Evolutionary conservation across 192 early-diverging fungal genomes (phyloP).

Genomic region (Coemansia sp.): DNA sequence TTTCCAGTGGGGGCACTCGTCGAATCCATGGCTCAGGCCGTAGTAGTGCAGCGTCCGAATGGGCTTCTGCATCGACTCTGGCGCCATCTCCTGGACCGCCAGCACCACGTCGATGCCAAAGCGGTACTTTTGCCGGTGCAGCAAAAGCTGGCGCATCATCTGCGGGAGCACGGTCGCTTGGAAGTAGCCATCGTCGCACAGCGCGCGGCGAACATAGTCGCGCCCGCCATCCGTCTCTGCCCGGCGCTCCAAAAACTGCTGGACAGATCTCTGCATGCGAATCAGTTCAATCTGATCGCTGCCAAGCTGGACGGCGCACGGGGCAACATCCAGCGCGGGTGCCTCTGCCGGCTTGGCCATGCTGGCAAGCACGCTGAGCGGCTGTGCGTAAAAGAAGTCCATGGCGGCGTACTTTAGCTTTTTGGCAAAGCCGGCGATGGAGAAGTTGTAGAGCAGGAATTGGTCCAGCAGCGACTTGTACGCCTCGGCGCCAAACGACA

Average conservation of each 20-base stretch:
- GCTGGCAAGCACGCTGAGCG: slow-evolving; percentile 63
- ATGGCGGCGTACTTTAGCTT: slow-evolving; percentile 79
- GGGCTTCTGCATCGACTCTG: slow-evolving; percentile 47
- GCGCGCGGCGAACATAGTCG: slow-evolving; percentile 25
- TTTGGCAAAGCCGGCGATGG: slow-evolving; percentile 64
- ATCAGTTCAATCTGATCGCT: slow-evolving; percentile 58
- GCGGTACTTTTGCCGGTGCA: slow-evolving; percentile 57
- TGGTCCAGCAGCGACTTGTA: slow-evolving; percentile 75
- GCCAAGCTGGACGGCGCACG: slow-evolving; percentile 30
- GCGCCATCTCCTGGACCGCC: slow-evolving; percentile 51
- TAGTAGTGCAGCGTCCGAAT: slow-evolving; percentile 63
- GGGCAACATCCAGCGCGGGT: background rate
- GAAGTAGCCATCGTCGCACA: slow-evolving; percentile 59
- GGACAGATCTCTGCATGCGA: slow-evolving; percentile 68
- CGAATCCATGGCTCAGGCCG: slow-evolving; percentile 45
- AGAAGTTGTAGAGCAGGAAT: slow-evolving; percentile 75
- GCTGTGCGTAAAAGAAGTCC: slow-evolving; percentile 83
- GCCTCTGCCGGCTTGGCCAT: slow-evolving; percentile 14
- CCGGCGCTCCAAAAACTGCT: slow-evolving; percentile 47
- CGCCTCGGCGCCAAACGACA: slow-evolving; percentile 64
- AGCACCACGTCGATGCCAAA: slow-evolving; percentile 56
- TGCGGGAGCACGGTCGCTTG: slow-evolving; percentile 47
- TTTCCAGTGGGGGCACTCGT: slow-evolving; percentile 40
- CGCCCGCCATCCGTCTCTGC: background rate
- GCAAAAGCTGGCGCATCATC: slow-evolving; percentile 44